Evolutionary conservation across 2,329 filamentous ascomycete genomes (phyloP).

Genomic region (Fusarium burgessii): DNA sequence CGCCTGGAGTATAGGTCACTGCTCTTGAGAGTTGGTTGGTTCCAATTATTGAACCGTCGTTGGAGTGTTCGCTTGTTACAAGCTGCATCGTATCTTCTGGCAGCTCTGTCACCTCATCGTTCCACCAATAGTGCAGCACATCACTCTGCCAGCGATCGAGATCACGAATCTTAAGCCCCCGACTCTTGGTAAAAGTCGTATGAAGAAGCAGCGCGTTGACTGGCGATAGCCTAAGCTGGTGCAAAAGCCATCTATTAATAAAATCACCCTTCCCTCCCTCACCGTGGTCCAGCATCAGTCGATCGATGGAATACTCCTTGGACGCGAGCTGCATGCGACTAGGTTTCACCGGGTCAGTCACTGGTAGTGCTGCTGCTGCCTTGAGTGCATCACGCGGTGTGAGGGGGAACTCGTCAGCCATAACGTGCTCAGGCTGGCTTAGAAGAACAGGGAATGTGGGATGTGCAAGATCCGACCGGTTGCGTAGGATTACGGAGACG

Average conservation of each 20-base stretch:
- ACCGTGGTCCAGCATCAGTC: slow-evolving; percentile 54
- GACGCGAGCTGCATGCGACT: slow-evolving; percentile 55
- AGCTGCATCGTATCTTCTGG: slow-evolving; percentile 22
- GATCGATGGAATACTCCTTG: slow-evolving; percentile 63
- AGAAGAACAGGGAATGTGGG: slow-evolving; percentile 59
- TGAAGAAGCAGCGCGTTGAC: slow-evolving; percentile 60
- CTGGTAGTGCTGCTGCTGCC: slow-evolving; percentile 53
- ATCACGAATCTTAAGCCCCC: slow-evolving; percentile 51
- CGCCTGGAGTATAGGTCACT: slow-evolving; percentile 43
- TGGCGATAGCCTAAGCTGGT: slow-evolving; percentile 61
- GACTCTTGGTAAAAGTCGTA: slow-evolving; percentile 47
- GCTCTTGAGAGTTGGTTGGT: slow-evolving; percentile 47
- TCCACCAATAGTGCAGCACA: slow-evolving; percentile 55
- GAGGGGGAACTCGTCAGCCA: slow-evolving; percentile 53
- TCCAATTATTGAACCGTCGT: slow-evolving; percentile 43
- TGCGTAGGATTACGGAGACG: slow-evolving; percentile 39
- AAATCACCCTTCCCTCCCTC: slow-evolving; percentile 58
- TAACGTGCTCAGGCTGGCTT: slow-evolving; percentile 61
- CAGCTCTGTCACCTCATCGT: slow-evolving; percentile 42
- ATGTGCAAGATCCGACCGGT: slow-evolving; percentile 52
- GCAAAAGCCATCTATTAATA: slow-evolving; percentile 65
- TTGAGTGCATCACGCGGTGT: slow-evolving; percentile 58
- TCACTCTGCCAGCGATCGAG: slow-evolving; percentile 53
- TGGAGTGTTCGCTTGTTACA: slow-evolving; percentile 42
- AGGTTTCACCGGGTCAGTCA: slow-evolving; percentile 50